A percentile compares a stretch with the other conserved stretches of the same genome.
phyloP scores from a whole-genome alignment of 2,329 filamentous ascomycete genomes.

The Blumeria graminis region DNA sequence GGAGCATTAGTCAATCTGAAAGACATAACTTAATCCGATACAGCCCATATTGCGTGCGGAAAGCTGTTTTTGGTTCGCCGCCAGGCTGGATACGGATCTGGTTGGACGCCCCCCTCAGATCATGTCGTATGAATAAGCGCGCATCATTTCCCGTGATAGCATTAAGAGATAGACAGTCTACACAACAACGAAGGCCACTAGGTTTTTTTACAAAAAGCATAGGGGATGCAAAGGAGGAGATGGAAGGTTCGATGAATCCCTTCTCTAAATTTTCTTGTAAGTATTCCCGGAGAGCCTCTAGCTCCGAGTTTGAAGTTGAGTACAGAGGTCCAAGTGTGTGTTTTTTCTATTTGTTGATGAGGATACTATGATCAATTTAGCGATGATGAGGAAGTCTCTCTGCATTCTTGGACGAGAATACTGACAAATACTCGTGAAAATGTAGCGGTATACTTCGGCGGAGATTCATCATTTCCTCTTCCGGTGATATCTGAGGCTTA shows the following conservation, averaged over 20 bases:
- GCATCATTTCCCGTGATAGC: background rate
- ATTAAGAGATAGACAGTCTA: background rate
- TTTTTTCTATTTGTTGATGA: background rate
- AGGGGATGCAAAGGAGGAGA: background rate
- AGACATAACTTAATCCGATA: background rate
- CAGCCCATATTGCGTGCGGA: background rate
- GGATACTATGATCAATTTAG: background rate
- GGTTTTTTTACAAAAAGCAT: background rate
- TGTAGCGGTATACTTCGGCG: background rate
- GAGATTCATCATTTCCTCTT: background rate
- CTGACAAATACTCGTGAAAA: background rate
- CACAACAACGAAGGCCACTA: background rate
- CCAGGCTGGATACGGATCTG: background rate
- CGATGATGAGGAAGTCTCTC: background rate
- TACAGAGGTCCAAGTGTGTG: background rate
- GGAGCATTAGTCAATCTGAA: slow-evolving; percentile 1
- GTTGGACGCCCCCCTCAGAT: background rate
- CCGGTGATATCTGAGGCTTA: background rate
- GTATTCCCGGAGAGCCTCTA: background rate
- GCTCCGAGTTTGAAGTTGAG: background rate
- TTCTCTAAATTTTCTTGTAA: slow-evolving; percentile 1
- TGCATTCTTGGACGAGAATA: background rate
- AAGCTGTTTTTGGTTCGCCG: background rate
- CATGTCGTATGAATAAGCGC: background rate
- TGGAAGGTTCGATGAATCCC: slow-evolving; percentile 1